Conservation (phyloP, 768 basidiomycete genomes). For the Amanita pallidorosea region DNA sequence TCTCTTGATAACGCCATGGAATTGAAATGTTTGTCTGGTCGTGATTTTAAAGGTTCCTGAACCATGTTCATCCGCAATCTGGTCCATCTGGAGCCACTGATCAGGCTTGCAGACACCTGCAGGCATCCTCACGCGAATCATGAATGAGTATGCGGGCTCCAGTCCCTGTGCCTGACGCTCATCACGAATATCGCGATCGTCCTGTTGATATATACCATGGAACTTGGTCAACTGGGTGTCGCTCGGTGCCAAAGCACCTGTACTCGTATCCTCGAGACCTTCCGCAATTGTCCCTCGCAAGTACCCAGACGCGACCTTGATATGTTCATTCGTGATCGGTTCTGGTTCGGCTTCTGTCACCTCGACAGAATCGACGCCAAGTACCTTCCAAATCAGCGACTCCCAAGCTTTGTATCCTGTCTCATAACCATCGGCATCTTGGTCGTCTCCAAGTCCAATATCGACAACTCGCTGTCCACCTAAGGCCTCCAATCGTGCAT, state of each 20-base stretch:
- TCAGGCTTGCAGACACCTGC: slow-evolving; percentile 87
- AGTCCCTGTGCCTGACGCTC: slow-evolving; percentile 87
- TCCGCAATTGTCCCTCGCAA: slow-evolving; percentile 93
- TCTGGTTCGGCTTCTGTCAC: slow-evolving; percentile 91
- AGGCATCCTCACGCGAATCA: slow-evolving; percentile 96
- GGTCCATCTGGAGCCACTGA: slow-evolving; percentile 95
- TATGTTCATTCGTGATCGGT: slow-evolving; percentile 97
- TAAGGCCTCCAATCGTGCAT: slow-evolving; percentile 65
- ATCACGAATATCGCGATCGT: slow-evolving; percentile 97
- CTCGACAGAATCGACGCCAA: slow-evolving; percentile 85
- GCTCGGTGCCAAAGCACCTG: slow-evolving; percentile 78
- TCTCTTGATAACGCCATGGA: slow-evolving; percentile 96
- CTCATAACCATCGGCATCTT: slow-evolving; percentile 91
- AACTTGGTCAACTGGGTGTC: slow-evolving; percentile 98
- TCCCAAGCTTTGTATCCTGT: slow-evolving; percentile 99
- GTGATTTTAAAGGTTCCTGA: slow-evolving; percentile 95
- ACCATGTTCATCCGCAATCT: slow-evolving; percentile 92
- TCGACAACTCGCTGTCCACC: slow-evolving; percentile 67
- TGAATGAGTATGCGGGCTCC: slow-evolving; percentile 55
- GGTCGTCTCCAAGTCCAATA: slow-evolving; percentile 90
- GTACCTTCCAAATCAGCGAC: slow-evolving; percentile 81
- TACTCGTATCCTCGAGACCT: slow-evolving; percentile 43
- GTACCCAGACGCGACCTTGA: slow-evolving; percentile 92
- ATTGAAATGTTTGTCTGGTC: slow-evolving; percentile 97
- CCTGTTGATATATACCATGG: slow-evolving; percentile 94